Evolutionary conservation across 2,329 filamentous ascomycete genomes (phyloP).

Genomic region (Aspergillus transmontanensis): DNA sequence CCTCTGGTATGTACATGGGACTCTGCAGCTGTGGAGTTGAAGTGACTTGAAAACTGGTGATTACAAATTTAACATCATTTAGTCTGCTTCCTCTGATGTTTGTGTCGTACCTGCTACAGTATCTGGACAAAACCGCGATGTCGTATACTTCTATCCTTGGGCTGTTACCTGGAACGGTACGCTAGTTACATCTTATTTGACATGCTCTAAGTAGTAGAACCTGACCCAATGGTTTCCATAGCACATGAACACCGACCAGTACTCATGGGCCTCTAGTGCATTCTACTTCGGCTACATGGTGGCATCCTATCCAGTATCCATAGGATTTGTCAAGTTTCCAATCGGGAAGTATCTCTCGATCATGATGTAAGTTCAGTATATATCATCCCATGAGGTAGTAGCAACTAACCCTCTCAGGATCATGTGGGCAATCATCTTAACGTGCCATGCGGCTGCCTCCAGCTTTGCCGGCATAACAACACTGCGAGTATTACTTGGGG

Average conservation of each 20-base stretch:
- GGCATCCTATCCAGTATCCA: conserved; percentile 38
- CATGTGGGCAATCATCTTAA: conserved; percentile 34
- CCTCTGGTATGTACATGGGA: not conserved
- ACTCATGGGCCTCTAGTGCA: conserved; percentile 26
- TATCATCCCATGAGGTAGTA: no score
- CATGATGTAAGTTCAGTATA: conserved; percentile 18
- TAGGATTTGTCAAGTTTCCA: conserved; percentile 39
- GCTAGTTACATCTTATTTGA: not conserved
- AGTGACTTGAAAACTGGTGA: not conserved
- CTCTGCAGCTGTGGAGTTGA: no score
- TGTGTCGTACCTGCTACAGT: conserved; percentile 34
- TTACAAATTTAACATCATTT: not conserved
- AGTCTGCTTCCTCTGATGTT: conserved; percentile 28
- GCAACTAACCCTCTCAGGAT: conserved; percentile 17
- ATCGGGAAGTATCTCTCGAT: conserved; percentile 39
- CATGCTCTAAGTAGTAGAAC: no score
- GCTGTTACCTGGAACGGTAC: conserved; percentile 13
- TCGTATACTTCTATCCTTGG: conserved; percentile 39
- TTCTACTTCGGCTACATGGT: conserved; percentile 33
- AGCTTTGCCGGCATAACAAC: conserved; percentile 43
- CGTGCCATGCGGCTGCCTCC: conserved; percentile 39
- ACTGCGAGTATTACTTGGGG: conserved; percentile 47
- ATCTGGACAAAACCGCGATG: conserved; percentile 40
- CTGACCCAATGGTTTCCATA: not conserved
- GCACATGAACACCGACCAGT: conserved; percentile 29